Base-by-base conservation (phyloP, 805 yeast genomes). In the Suhomyces canberraensis region DNA sequence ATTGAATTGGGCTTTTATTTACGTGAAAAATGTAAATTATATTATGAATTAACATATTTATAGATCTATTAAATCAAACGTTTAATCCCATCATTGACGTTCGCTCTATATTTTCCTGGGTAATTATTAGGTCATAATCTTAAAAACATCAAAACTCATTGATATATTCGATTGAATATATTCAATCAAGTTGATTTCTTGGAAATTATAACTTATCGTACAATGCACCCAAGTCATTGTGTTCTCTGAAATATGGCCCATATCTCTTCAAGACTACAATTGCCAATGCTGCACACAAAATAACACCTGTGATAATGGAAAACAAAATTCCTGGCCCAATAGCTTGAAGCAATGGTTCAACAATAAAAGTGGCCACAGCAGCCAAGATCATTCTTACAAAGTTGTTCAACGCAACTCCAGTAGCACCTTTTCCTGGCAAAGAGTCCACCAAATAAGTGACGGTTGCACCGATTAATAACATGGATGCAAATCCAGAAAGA, bases 341-440 rank as follows among this genome's bases (percentile, higher is more conserved):
- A 0, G 85, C 88, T 3, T 54, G 50, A 13, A 81, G 62, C 51
- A 84, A 64, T 0, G 95, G 95, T 28, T 81, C 88, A 1, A 84
- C 76, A 7, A 81, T 69, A 54, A 87, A 88, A 1, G 89, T 78
- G 8, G 87, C 90, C 2, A 71, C 68, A 0, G 95, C 86, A 1
- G 95, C 95, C 41, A 84, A 62, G 2, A 78, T 62, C 69, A 79
- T 84, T 48, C 96, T 70, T 14, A 82, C 67, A 38, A 87, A 71
- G 52, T 87, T 88, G 51, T 84, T 87, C 34, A 88, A 57, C 0
- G 95, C 95, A 33, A 87, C 85, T 1, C 95, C 95, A 0, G 95
- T 84, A 11, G 95, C 90, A 28, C 95, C 95, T 49, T 81, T 73
- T 0, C 95, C 95, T 0, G 96, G 95, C 30, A 88, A 67, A 1